Evolutionary conservation across 768 basidiomycete genomes (phyloP), one percentile per base, ranked within the genome.

Genomic region (Amanita polypyramis): DNA sequence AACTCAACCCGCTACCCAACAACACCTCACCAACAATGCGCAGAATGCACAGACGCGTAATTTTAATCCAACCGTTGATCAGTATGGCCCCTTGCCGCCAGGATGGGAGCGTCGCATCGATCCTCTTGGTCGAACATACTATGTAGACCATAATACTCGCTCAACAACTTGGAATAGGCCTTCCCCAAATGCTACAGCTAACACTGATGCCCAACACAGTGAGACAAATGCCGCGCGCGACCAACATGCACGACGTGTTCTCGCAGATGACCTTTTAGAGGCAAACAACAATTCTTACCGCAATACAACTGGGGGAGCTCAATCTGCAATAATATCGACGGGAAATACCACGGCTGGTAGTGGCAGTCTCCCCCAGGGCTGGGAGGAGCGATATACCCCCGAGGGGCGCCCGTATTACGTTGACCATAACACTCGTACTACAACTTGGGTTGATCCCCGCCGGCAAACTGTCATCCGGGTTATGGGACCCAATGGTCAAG

Each of bases 391-490:
- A 32, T 95, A 94, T 67, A 99, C 96, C 2, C 93, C 94, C 0
- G 96, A 99, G 68, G 96, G 96, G 15, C 80, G 96, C 34, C 92
- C 96, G 2, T 99, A 99, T 68, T 99, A 96, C 64, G 96, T 99
- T 43, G 96, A 99, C 63, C 96, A 99, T 70, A 99, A 99, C 62
- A 98, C 95, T 9, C 81, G 96, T 41, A 98, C 96, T 15, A 98
- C 96, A 27, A 99, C 96, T n/a, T 99, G 96, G 96, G 94, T 98
- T 19, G 96, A 99, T 62, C 96, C 96, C 33, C 85, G 96, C 43
- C 82, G 96, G 39, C 96, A 98, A 68, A 92, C 93, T 9, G 79
- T 98, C 52, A 85, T 98, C 51, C 92, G 95, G 53, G 94, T 97
- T 41, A 88, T 98, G 83, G 94, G 91, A 15, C 91, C 93, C 17